A percentile compares a stretch with the other conserved stretches of the same genome.
Evolutionary conservation across 768 basidiomycete species (phyloP).

Genomic region (Amanita muscaria): DNA sequence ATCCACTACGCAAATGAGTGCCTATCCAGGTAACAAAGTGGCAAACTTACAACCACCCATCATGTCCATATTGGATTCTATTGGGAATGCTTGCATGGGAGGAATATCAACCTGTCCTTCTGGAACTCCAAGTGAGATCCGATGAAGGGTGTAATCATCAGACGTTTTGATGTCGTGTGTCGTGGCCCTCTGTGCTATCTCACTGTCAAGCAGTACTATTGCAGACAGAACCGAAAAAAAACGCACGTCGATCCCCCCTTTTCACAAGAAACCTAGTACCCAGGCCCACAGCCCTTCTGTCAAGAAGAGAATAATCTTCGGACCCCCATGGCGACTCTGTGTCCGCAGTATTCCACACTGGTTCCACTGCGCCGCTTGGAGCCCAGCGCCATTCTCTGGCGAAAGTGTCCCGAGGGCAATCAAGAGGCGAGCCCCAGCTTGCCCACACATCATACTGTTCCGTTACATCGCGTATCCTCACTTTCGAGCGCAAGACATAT

Average conservation of each 20-base stretch:
- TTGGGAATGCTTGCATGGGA: slow-evolving; percentile 76
- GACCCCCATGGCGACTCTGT: slow-evolving; percentile 53
- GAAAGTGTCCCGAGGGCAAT: slow-evolving; percentile 12
- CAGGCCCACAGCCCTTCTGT: slow-evolving; percentile 71
- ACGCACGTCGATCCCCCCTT: slow-evolving; percentile 71
- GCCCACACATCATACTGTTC: slow-evolving; percentile 77
- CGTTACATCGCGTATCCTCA: slow-evolving; percentile 72
- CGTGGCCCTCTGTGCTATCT: slow-evolving; percentile 37
- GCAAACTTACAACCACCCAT: slow-evolving; percentile 80
- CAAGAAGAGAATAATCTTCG: slow-evolving; percentile 41
- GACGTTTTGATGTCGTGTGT: slow-evolving; percentile 45
- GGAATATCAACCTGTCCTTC: slow-evolving; percentile 76
- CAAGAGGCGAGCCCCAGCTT: slow-evolving; percentile 54
- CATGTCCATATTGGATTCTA: slow-evolving; percentile 90
- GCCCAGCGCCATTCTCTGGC: slow-evolving; percentile 41
- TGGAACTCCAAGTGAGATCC: slow-evolving; percentile 77
- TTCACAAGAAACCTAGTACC: slow-evolving; percentile 62
- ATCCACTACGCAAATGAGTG: slow-evolving; percentile 48
- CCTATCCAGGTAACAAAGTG: slow-evolving; percentile 6
- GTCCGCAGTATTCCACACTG: slow-evolving; percentile 46
- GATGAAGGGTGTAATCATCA: slow-evolving; percentile 66
- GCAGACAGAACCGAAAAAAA: neutral
- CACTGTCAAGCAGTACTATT: slow-evolving; percentile 23
- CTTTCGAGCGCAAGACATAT: slow-evolving; percentile 82
- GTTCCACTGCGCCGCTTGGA: slow-evolving; percentile 70